These are phyloP conservation scores for Miscanthus lutarioriparius DNA, from an alignment of 176 grass and related monocot genomes.

Conservation along the genomic window DNA sequence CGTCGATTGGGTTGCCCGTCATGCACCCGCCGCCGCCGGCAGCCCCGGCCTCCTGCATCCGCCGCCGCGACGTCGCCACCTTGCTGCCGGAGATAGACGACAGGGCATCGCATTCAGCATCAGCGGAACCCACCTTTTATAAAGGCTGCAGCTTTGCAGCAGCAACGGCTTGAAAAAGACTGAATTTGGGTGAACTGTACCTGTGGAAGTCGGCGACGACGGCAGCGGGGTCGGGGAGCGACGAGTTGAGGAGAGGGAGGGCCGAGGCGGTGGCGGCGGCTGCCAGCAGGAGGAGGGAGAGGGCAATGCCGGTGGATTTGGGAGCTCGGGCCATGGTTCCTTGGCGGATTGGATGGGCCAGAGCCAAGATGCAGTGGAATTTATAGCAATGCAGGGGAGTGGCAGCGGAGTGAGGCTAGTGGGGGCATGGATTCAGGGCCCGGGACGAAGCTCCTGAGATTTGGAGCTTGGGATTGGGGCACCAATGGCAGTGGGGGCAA, in stretches of 20 bases:
- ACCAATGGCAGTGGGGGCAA: slow-evolving; percentile 5
- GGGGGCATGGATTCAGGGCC: slow-evolving; percentile 9
- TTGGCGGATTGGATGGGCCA: slow-evolving; percentile 7
- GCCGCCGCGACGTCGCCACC: slow-evolving; percentile 46
- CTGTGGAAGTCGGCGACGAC: slow-evolving; percentile 69
- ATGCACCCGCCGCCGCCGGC: slow-evolving; percentile 43
- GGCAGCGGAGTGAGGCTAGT: slow-evolving; percentile 14
- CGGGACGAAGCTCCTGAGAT: background rate
- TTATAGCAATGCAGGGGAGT: slow-evolving; percentile 45
- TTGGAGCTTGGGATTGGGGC: slow-evolving; percentile 31
- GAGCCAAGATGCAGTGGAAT: slow-evolving; percentile 31
- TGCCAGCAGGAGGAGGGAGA: slow-evolving; percentile 5
- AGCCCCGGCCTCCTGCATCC: slow-evolving; percentile 39
- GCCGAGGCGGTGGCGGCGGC: slow-evolving; percentile 11
- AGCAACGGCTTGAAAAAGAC: background rate
- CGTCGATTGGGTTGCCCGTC: slow-evolving; percentile 86
- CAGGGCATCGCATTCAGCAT: background rate
- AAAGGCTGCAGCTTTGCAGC: background rate
- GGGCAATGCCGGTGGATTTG: slow-evolving; percentile 36
- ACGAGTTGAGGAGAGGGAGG: slow-evolving; percentile 36
- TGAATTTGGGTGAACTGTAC: slow-evolving; percentile 12
- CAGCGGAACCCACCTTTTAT: background rate
- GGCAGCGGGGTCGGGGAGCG: slow-evolving; percentile 50
- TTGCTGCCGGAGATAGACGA: slow-evolving; percentile 30
- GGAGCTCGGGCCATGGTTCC: slow-evolving; percentile 26